Evolutionary conservation across 768 basidiomycete genomes (phyloP).

Genomic region (Xanthoconium purpureum): DNA sequence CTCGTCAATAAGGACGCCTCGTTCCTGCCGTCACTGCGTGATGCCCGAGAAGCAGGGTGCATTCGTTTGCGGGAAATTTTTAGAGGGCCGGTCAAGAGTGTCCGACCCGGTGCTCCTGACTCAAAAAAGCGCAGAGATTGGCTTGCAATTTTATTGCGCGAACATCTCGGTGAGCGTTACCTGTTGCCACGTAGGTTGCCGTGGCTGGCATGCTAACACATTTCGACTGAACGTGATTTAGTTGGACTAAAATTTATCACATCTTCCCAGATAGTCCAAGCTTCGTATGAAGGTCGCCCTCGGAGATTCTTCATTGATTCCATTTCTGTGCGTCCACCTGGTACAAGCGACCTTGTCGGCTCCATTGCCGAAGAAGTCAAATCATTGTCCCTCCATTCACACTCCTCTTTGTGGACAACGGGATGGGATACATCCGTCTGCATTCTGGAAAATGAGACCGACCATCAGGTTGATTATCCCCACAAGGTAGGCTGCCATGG

Average conservation of each 20-base stretch:
- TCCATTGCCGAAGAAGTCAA: constrained; percentile 42
- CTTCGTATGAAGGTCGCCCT: constrained; percentile 57
- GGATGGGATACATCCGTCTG: constrained; percentile 66
- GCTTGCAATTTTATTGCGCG: constrained; percentile 63
- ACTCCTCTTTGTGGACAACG: constrained; percentile 52
- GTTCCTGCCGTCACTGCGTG: constrained; percentile 49
- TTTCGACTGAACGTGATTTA: constrained; percentile 28
- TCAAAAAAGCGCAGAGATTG: constrained; percentile 53
- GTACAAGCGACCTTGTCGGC: constrained; percentile 18
- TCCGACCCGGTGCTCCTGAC: constrained; percentile 15
- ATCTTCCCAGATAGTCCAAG: constrained; percentile 55
- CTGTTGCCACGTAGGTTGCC: neutral
- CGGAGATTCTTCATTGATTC: constrained; percentile 57
- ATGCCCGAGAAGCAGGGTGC: constrained; percentile 48
- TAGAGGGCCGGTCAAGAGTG: constrained; percentile 12
- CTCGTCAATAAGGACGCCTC: constrained; percentile 35
- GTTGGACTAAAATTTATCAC: constrained; percentile 74
- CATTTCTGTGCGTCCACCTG: constrained; percentile 35
- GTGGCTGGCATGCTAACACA: constrained; percentile 3
- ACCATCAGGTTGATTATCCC: constrained; percentile 25
- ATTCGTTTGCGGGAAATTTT: constrained; percentile 53
- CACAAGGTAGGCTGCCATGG: constrained; percentile 33
- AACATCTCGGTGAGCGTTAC: constrained; percentile 56
- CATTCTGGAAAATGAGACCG: constrained; percentile 33
- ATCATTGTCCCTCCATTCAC: constrained; percentile 42